Evolutionary conservation across 257 asterid species (phyloP).

Genomic region (Dorcoceras hygrometricum): DNA sequence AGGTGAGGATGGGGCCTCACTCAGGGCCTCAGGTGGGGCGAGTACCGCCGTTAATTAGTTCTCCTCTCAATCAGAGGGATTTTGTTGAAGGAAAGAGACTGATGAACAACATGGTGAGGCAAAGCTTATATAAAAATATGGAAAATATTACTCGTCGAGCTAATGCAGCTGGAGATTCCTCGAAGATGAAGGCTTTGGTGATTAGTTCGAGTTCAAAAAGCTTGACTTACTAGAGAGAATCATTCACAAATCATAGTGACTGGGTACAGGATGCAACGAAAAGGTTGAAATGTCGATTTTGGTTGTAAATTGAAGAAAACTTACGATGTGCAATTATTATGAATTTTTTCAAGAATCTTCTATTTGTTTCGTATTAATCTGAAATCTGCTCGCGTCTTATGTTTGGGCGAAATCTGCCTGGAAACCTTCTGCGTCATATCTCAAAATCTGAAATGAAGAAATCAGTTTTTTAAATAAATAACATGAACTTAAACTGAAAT

Average conservation of each 20-base stretch:
- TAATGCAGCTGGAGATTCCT: slow-evolving; percentile 49
- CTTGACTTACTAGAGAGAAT: slow-evolving; percentile 54
- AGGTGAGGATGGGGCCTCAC: slow-evolving; percentile 63
- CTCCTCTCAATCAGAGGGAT: slow-evolving; percentile 40
- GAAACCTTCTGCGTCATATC: no score
- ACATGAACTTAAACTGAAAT: no score
- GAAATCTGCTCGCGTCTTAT: no score
- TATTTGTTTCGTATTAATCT: neutral
- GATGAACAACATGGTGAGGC: slow-evolving; percentile 76
- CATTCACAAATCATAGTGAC: neutral
- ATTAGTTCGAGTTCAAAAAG: slow-evolving; percentile 83
- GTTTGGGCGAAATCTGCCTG: no score
- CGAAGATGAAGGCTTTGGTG: slow-evolving; percentile 56
- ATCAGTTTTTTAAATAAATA: no score
- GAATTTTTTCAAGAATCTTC: neutral
- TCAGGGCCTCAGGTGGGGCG: slow-evolving; percentile 84
- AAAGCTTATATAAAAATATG: slow-evolving; percentile 71
- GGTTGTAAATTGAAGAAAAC: slow-evolving; percentile 13
- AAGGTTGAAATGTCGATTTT: neutral
- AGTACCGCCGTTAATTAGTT: slow-evolving; percentile 27
- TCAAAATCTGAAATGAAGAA: no score
- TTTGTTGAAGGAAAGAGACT: slow-evolving; percentile 53
- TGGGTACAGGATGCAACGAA: slow-evolving; percentile 4
- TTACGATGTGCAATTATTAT: neutral
- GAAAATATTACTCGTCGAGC: slow-evolving; percentile 76